A percentile compares a stretch with the other conserved stretches of the same genome.
phyloP scores from a whole-genome alignment of 164 flowering plant genomes.

The Stephania cephalantha region DNA sequence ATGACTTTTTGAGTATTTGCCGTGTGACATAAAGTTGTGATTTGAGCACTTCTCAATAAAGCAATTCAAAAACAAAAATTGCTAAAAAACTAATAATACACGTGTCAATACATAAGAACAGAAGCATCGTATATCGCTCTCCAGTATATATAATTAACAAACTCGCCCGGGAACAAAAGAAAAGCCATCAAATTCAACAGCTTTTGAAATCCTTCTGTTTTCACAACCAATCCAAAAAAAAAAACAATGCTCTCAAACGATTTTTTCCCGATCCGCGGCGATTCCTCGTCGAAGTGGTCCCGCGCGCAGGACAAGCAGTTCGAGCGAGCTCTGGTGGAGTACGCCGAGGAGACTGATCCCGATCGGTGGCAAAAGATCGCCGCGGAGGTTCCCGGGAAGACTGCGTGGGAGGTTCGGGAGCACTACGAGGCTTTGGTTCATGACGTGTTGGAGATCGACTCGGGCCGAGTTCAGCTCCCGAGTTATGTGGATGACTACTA shows the following conservation, averaged over 20 bases:
- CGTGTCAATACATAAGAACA: background rate
- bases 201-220: background rate
- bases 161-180: background rate
- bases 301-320: constrained; percentile 52
- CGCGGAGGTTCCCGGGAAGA: constrained; percentile 38
- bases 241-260: constrained; percentile 14
- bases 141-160: background rate
- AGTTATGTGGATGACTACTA: constrained; percentile 34
- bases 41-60: too few species aligned
- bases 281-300: constrained; percentile 26
- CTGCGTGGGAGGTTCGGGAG: constrained; percentile 33
- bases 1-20: too few species aligned
- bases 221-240: background rate
- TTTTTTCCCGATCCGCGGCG: background rate
- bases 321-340: constrained; percentile 45
- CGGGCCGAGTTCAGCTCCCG: constrained; percentile 52
- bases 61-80: too few species aligned
- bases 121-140: background rate
- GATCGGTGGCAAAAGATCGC: constrained; percentile 63
- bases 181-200: background rate
- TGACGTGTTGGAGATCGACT: constrained; percentile 53
- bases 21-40: too few species aligned
- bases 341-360: constrained; percentile 34
- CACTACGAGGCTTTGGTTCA: constrained; percentile 50
- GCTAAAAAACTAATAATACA: background rate